Percentiles rank a stretch among this genome's conserved stretches.
phyloP scores from a whole-genome alignment of 148 eudicot species.

The Vaccinium corymbosum region DNA sequence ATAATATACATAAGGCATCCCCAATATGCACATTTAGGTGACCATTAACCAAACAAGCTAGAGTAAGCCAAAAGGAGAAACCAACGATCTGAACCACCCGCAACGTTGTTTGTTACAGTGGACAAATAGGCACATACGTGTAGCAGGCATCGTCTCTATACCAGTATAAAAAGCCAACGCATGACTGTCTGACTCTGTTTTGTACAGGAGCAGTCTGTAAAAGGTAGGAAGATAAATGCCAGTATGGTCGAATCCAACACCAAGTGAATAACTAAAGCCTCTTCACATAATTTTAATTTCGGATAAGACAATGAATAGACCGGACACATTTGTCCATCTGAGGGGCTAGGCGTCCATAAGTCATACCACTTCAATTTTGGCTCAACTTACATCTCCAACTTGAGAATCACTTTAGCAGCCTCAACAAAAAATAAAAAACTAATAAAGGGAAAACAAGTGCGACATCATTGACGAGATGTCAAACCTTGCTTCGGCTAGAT shows the following conservation, averaged over 20 bases:
- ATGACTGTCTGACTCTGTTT: background rate
- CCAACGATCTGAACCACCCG: background rate
- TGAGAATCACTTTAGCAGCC: background rate
- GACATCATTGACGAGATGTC: constrained; percentile 4
- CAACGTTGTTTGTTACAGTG: background rate
- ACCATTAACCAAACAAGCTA: background rate
- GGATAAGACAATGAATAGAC: background rate
- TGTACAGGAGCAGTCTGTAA: background rate
- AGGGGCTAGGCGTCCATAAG: background rate
- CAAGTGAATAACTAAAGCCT: background rate
- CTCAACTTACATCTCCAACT: background rate
- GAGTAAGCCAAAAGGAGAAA: constrained; percentile 10
- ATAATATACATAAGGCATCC: background rate
- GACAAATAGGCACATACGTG: background rate
- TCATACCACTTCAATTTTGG: background rate
- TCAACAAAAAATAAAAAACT: background rate
- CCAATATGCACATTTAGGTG: background rate
- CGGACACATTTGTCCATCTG: background rate
- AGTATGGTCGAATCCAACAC: constrained; percentile 1
- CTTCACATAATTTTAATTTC: background rate
- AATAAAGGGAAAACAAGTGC: background rate
- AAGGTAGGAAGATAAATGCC: background rate
- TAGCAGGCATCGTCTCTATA: background rate
- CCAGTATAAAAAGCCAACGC: background rate
- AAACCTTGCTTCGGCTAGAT: constrained; percentile 74